Percentiles rank a stretch among this genome's conserved stretches.
Conservation (phyloP, 1,284 basidiomycete genomes). For the Cyathus pygmaeus region DNA sequence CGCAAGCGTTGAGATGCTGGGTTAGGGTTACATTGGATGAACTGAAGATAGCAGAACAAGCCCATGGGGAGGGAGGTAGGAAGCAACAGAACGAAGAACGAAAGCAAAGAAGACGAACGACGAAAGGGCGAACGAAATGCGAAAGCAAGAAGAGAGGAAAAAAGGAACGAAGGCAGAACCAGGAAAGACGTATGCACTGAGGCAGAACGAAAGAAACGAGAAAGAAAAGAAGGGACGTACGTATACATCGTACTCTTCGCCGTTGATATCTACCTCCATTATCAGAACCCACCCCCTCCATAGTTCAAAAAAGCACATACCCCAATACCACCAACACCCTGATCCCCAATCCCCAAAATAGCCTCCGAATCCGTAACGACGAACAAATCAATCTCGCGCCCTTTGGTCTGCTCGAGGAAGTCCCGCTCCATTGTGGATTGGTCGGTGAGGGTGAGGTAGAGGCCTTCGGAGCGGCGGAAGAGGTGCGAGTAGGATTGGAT, state of each 20-base stretch:
- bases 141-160: too few relatives aligned
- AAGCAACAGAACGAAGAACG: too few relatives aligned
- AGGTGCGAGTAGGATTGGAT: conserved; percentile 85
- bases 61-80: too few relatives aligned
- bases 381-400: conserved; percentile 74
- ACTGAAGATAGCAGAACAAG: too few relatives aligned
- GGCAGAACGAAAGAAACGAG: too few relatives aligned
- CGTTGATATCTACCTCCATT: conserved; percentile 71
- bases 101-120: too few relatives aligned
- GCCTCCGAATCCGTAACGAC: conserved; percentile 88
- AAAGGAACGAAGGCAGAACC: too few relatives aligned
- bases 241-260: conserved; percentile 91
- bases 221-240: conserved; percentile 44
- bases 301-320: conserved; percentile 22
- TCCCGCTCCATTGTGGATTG: conserved; percentile 80
- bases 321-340: conserved; percentile 70
- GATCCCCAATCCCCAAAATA: conserved; percentile 84
- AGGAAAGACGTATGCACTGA: too few relatives aligned
- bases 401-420: conserved; percentile 71
- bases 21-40: too few relatives aligned
- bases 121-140: too few relatives aligned
- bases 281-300: background rate
- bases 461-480: conserved; percentile 77
- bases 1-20: too few relatives aligned
- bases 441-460: conserved; percentile 74